phyloP scores from a whole-genome alignment of 2,329 filamentous ascomycete species.

The Trichophyton schoenleinii region DNA sequence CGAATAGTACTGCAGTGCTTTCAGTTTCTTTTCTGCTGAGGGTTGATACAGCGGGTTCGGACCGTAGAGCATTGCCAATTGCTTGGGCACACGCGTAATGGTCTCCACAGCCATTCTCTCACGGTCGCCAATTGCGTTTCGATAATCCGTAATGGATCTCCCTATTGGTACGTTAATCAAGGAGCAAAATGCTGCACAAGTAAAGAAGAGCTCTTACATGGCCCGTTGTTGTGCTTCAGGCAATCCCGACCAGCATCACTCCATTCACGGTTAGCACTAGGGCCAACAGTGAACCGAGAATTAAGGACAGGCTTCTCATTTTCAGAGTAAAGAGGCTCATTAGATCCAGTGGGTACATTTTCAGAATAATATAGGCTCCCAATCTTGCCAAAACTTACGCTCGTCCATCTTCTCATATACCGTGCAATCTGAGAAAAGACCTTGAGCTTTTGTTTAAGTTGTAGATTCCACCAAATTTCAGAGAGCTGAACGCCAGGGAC shows the following conservation, averaged over 20 bases:
- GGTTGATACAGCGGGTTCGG: conserved; percentile 15
- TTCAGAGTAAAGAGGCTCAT: too few relatives aligned
- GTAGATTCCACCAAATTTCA: conserved; percentile 1
- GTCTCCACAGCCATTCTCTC: conserved; percentile 4
- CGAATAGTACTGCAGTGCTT: conserved; percentile 16
- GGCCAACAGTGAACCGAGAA: conserved; percentile 19
- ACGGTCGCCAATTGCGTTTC: conserved; percentile 4
- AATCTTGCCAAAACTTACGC: neutral
- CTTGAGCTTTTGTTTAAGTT: conserved; percentile 13
- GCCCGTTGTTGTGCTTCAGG: conserved; percentile 5
- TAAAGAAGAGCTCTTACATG: conserved; percentile 3
- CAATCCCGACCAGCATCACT: conserved; percentile 15
- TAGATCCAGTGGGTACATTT: too few relatives aligned
- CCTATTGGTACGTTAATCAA: neutral
- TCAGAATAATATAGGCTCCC: conserved; percentile 9
- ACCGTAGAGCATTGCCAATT: conserved; percentile 8
- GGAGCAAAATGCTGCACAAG: neutral
- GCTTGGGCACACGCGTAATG: conserved; percentile 3
- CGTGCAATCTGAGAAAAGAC: conserved; percentile 6
- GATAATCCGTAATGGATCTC: conserved; percentile 1
- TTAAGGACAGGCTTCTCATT: too few relatives aligned
- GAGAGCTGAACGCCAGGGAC: conserved; percentile 15
- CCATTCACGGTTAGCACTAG: conserved; percentile 20
- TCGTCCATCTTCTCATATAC: conserved; percentile 8
- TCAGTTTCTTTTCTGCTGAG: conserved; percentile 18